Evolutionary conservation across 2,329 filamentous ascomycete genomes (phyloP), one percentile per base, ranked within the genome.

Genomic region (Diaporthe ampelina): DNA sequence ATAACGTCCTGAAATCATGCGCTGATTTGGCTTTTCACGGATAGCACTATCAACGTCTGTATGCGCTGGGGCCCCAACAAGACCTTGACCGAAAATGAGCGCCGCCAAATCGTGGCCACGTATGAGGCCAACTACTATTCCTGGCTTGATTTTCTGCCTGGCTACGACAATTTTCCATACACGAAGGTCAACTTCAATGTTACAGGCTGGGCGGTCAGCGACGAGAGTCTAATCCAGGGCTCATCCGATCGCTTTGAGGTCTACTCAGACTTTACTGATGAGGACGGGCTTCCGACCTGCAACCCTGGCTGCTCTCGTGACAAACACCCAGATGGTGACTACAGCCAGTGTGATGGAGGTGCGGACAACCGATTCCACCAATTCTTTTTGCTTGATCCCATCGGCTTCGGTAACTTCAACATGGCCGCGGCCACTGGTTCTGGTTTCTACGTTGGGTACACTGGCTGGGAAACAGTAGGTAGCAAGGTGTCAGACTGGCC

Each of bases 401-500:
- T 35, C n/a, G 54, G 29, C 11, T 57, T 35, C 35, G 54, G 54
- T 9, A 57, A 57, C 29, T 10, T 35, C 4, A 57, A 29, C 15
- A 57, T 57, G 54, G 54, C 26, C 54, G 5, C 29, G 26, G 54
- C 54, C 26, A 21, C 6, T 29, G 29, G 54, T 3, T 8, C 10
- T 13, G 54, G 54, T 7, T 57, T 35, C 54, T 57, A 29, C 54
- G 29, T 57, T 5, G 54, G 54, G 10, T 50, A n/a, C 19, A 24
- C 48, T 50, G 48, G 48, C 29, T 4, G 26, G 54, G n/a, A 11
- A 21, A 57, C 7, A 13, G 29, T 57, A 1, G 29, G 54, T 1
- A 57, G 29, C 54, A 57, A 57, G 54, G 26, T 57, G 26, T 13
- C 29, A 11, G 54, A 57, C 54, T 57, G 54, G 54, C 17, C 54